Percentiles rank a stretch among this genome's conserved stretches.
Evolutionary conservation across 768 basidiomycete species (phyloP).

Genomic region (Kwoniella bestiolae): DNA sequence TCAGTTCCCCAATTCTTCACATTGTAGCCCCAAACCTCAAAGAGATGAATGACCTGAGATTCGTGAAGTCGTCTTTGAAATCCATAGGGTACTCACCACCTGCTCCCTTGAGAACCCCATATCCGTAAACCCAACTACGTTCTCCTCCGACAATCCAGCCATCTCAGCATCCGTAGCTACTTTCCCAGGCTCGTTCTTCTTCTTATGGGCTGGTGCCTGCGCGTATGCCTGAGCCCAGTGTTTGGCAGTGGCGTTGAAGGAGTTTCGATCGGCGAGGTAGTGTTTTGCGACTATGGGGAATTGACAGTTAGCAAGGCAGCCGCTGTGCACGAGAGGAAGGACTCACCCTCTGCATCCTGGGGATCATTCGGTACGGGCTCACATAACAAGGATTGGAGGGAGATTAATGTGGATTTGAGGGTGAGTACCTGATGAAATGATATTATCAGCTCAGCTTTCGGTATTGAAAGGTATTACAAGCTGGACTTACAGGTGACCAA

Average conservation of each 20-base stretch:
- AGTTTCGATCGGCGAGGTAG: slow-evolving; percentile 81
- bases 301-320: not conserved
- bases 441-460: not conserved
- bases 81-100: slow-evolving; percentile 71
- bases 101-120: slow-evolving; percentile 81
- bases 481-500: slow-evolving; percentile 46
- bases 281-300: slow-evolving; percentile 77
- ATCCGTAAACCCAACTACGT: slow-evolving; percentile 80
- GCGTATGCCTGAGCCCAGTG: slow-evolving; percentile 96
- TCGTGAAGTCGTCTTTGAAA: too few species aligned
- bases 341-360: slow-evolving; percentile 80
- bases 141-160: slow-evolving; percentile 79
- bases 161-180: slow-evolving; percentile 61
- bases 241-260: slow-evolving; percentile 88
- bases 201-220: slow-evolving; percentile 64
- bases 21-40: too few species aligned
- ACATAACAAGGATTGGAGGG: slow-evolving; percentile 88
- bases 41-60: too few species aligned
- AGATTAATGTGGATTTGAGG: slow-evolving; percentile 93
- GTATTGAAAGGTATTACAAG: too few species aligned
- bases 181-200: slow-evolving; percentile 40
- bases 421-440: slow-evolving; percentile 77
- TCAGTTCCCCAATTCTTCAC: not conserved
- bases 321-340: not conserved
- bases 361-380: slow-evolving; percentile 95